phyloP scores from a whole-genome alignment of 2,329 filamentous ascomycete species.

The Uncinocarpus reesii region DNA sequence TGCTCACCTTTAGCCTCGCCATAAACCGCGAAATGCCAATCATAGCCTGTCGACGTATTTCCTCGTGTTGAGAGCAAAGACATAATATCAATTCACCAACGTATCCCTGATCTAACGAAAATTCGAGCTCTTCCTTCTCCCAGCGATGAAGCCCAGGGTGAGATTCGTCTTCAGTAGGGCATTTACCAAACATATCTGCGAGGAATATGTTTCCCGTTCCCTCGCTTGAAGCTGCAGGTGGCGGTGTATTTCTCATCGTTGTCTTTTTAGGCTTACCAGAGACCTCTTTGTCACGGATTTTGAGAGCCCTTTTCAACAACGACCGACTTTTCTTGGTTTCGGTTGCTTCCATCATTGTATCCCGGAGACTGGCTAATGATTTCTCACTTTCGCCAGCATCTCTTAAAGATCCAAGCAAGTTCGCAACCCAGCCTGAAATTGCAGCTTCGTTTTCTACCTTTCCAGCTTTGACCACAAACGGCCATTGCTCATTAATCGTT shows the following conservation, averaged over 20 bases:
- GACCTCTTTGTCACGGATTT: constrained; percentile 21
- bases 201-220: constrained; percentile 36
- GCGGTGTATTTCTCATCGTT: neutral
- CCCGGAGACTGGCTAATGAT: constrained; percentile 39
- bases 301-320: constrained; percentile 30
- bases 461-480: constrained; percentile 51
- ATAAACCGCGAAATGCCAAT: constrained; percentile 35
- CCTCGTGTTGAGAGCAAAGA: constrained; percentile 61
- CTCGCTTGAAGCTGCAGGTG: constrained; percentile 3
- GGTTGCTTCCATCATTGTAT: constrained; percentile 35
- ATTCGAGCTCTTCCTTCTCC: constrained; percentile 65
- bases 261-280: constrained; percentile 13
- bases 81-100: constrained; percentile 61
- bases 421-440: constrained; percentile 50
- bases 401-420: constrained; percentile 47
- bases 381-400: constrained; percentile 43
- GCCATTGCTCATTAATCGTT: constrained; percentile 66
- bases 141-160: constrained; percentile 47
- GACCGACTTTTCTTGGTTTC: constrained; percentile 31
- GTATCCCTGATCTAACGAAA: constrained; percentile 68
- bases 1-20: constrained; percentile 38
- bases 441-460: constrained; percentile 36
- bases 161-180: constrained; percentile 38
- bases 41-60: constrained; percentile 66
- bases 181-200: constrained; percentile 43